Base-by-base conservation (phyloP, 2,329 filamentous ascomycete species). In the Zasmidium cellare region DNA sequence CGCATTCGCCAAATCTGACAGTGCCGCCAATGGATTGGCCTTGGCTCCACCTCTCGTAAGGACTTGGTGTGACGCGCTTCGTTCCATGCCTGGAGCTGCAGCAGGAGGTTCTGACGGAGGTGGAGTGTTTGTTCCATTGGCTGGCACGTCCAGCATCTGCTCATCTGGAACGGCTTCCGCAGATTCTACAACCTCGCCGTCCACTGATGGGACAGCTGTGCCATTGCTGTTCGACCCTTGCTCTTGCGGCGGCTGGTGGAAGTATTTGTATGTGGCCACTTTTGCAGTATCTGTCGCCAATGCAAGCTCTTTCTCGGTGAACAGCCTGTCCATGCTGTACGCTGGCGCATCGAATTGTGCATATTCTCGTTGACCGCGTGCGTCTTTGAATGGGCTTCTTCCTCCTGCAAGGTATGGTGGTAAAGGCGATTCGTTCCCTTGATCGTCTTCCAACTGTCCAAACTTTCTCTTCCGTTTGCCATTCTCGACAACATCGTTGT, bases 291-390 rank as follows among this genome's bases (percentile, higher is more conserved):
- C 85, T 59, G 84, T 84, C 55, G 84, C 82, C 70, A 84, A 77
- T 52, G 80, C 81, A 53, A 88, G 79, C 71, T 88, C 85, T 74
- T 87, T 87, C 60, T 88, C 85, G 2, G 84, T 87, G 69, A 88
- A 88, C 16, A 88, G 77, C n/a, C 81, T 80, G 56, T 87, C 80
- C 56, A 88, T 80, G 7, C 83, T 85, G 72, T 86, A 87, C 3
- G 80, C 77, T 1, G 84, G 77, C 7, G 83, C 81, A 61, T 83
- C 80, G 64, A 83, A 82, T 62, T 87, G 84, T 47, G 80, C 76
- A 50, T 82, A 79, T 49, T 81, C 70, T 25, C 75, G 76, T 64
- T 79, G 79, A 11, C 79, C 75, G 69, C 82, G 82, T 53, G 79
- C 78, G 63, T 84, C 83, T 54, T 77, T 77, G 73, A 78, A 80